Percentiles rank a stretch among this genome's conserved stretches.
Evolutionary conservation across 495 filamentous ascomycete genomes (phyloP).

Genomic region (Tuber aestivum): DNA sequence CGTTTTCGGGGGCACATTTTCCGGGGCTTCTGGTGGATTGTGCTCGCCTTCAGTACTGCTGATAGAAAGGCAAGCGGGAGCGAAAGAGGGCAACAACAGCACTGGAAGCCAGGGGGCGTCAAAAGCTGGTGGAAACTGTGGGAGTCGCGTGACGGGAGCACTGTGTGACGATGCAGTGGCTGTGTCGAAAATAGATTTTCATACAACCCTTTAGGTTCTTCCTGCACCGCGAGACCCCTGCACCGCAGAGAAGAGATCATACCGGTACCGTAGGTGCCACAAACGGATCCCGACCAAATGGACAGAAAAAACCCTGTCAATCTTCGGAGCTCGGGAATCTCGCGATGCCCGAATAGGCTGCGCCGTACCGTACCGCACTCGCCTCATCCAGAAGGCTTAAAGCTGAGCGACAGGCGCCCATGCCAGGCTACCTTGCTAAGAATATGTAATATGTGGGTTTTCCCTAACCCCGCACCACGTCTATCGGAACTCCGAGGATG

Average conservation of each 20-base stretch:
- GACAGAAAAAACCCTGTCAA: too few relatives aligned
- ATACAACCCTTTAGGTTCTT: too few relatives aligned
- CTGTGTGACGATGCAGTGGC: not conserved
- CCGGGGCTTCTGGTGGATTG: not conserved
- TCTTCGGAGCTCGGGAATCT: too few relatives aligned
- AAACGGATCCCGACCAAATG: too few relatives aligned
- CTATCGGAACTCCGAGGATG: not conserved
- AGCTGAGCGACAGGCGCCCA: not conserved
- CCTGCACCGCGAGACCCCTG: too few relatives aligned
- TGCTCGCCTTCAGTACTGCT: not conserved
- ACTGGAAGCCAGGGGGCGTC: not conserved
- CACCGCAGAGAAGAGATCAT: too few relatives aligned
- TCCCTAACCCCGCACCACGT: not conserved
- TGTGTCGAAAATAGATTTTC: not conserved
- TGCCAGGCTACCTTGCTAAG: not conserved
- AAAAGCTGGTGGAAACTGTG: not conserved
- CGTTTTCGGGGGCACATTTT: not conserved
- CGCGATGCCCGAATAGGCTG: too few relatives aligned
- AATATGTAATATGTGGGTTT: not conserved
- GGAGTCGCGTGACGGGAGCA: not conserved
- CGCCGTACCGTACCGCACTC: too few relatives aligned
- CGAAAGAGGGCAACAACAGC: not conserved
- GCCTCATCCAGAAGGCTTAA: not conserved
- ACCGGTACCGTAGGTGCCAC: too few relatives aligned
- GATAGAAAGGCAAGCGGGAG: not conserved